Evolutionary conservation across 2,329 filamentous ascomycete species (phyloP), one percentile per base, ranked within the genome.

Genomic region (Fusarium verticillioides): DNA sequence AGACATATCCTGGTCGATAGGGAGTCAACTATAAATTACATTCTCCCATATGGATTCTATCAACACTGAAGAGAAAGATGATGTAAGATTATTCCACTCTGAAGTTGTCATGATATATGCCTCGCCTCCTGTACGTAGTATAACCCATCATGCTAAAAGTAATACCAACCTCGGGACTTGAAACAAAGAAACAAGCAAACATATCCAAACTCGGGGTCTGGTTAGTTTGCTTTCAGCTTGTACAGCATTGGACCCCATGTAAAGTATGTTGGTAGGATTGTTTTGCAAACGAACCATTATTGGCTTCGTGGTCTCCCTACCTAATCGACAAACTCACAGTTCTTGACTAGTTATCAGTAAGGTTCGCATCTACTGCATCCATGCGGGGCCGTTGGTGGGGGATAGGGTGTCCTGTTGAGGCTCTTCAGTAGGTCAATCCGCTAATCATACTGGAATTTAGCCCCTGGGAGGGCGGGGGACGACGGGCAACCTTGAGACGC

Each of bases 391-490:
- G 39, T 65, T 54, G 59, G 61, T 50, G 54, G 61, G 69, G 72
- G 58, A 39, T 49, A 28, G 50, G 54, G 46, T 47, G 37, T 37
- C 42, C 50, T 58, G 10, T 56, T 71, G 60, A 63, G 74, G 66
- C 66, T 74, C 74, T 74, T 70, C 64, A 75, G 72, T 42, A 58
- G 40, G 40, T 28, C 60, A 37, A 47, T 57, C 60, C 72, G 62
- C 74, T 76, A 70, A 69, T 52, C 30, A 15, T 32, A 32, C 34
- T 49, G 49, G 43, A 70, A 64, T 46, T 26, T 44, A 59, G 46
- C 15, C 39, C 69, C 58, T 60, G 49, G 46, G 43, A 37, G 26
- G 34, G 40, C 34, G 36, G 32, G 40, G 21, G 44, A 23, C 36
- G 28, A 37, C 36, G 34, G 34, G 16, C 16, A 37, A 37, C 16